Percentiles rank a stretch among this genome's conserved stretches.
These are phyloP conservation scores for Cercospora brassicicola DNA, from an alignment of 2,329 filamentous ascomycete genomes.

Conservation along the genomic window DNA sequence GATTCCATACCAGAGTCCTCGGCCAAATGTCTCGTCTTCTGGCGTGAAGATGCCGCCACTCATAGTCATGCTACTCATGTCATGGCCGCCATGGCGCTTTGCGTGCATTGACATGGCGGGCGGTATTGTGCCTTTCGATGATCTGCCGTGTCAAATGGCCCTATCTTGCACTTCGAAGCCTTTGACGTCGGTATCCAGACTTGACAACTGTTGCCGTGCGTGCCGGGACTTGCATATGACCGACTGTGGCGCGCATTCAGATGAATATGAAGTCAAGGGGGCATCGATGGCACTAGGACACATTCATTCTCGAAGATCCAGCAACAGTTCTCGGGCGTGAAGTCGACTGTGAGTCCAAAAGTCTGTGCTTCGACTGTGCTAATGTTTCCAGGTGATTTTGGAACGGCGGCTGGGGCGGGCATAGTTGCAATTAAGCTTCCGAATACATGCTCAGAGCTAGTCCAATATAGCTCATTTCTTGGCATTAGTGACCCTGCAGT, in stretches of 20 bases:
- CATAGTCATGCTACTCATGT: constrained; percentile 36
- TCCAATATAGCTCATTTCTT: neutral
- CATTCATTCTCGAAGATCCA: neutral
- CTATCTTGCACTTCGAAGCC: neutral
- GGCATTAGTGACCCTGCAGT: neutral
- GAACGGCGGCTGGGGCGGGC: neutral
- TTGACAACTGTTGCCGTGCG: neutral
- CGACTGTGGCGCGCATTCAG: neutral
- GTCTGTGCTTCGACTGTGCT: neutral
- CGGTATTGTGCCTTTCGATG: neutral
- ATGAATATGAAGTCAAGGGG: neutral
- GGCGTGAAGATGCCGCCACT: constrained; percentile 32
- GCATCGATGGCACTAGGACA: neutral
- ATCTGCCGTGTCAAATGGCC: neutral
- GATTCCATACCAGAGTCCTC: constrained; percentile 35
- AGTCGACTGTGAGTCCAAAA: neutral
- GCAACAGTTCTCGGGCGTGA: neutral
- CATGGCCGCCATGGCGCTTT: constrained; percentile 24
- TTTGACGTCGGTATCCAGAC: neutral
- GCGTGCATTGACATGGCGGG: constrained; percentile 20
- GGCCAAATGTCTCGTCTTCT: constrained; percentile 31
- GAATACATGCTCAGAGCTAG: constrained; percentile 1
- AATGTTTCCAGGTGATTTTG: neutral
- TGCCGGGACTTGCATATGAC: neutral
- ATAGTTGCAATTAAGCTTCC: constrained; percentile 5